Percentiles rank a stretch among this genome's conserved stretches.
These are phyloP conservation scores for Yamadazyma kanchanaburiensis DNA, from an alignment of 1,139 yeast species.

Conservation along the genomic window DNA sequence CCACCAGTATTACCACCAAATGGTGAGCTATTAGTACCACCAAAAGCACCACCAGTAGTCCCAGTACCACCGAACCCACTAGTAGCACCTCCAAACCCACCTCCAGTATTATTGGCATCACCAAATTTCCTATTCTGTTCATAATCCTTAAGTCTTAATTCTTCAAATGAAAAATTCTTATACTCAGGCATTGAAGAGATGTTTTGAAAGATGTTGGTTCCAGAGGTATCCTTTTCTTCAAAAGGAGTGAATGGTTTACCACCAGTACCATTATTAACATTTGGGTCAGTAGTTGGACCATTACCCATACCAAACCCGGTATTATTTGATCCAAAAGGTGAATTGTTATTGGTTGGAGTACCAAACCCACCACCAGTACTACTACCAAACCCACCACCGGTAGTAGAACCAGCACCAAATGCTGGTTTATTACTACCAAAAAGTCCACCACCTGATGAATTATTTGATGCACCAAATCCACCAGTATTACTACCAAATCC, in stretches of 20 bases:
- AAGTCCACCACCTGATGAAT: constrained; percentile 13
- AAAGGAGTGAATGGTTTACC: constrained; percentile 62
- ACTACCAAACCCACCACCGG: constrained; percentile 16
- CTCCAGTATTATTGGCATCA: constrained; percentile 20
- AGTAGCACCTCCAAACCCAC: constrained; percentile 36
- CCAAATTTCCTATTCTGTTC: constrained; percentile 61
- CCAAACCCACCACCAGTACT: constrained; percentile 25
- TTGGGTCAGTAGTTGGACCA: constrained; percentile 21
- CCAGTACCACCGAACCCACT: constrained; percentile 25
- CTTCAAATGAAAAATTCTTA: constrained; percentile 76
- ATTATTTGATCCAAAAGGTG: constrained; percentile 21
- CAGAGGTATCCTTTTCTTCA: constrained; percentile 69
- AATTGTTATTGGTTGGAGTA: constrained; percentile 17
- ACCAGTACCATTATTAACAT: constrained; percentile 65
- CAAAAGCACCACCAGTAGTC: constrained; percentile 23
- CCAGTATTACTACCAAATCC: constrained; percentile 18
- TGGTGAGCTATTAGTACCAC: constrained; percentile 2
- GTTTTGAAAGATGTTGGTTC: constrained; percentile 62
- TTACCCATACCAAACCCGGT: constrained; percentile 29
- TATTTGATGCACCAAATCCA: constrained; percentile 22
- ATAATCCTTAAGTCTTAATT: constrained; percentile 85
- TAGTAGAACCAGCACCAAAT: constrained; percentile 15
- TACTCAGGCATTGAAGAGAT: constrained; percentile 91
- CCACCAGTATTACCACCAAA: constrained; percentile 18
- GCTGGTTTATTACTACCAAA: constrained; percentile 18